A percentile compares a stretch with the other conserved stretches of the same genome.
These are phyloP conservation scores for Adansonia grandidieri DNA, from an alignment of 441 rosid genomes.

Conservation along the genomic window DNA sequence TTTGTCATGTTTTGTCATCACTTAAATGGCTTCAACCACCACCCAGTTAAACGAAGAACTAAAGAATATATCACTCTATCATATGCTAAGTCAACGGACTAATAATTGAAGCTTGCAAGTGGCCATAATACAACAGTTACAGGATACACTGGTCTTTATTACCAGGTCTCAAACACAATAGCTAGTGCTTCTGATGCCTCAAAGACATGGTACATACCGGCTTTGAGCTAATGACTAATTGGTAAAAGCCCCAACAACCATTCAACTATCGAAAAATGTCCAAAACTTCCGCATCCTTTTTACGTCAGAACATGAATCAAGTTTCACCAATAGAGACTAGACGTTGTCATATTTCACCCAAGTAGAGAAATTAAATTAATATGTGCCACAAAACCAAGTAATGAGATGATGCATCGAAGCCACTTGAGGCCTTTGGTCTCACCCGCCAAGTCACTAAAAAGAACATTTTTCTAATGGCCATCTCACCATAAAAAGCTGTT, in stretches of 20 bases:
- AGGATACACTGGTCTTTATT: background rate
- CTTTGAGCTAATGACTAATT: background rate
- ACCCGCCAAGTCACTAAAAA: constrained; percentile 8
- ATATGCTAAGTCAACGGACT: background rate
- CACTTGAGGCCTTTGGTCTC: background rate
- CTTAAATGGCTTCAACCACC: background rate
- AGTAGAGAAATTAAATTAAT: background rate
- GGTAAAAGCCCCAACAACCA: background rate
- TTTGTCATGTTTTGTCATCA: background rate
- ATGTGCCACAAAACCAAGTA: background rate
- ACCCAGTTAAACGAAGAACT: background rate
- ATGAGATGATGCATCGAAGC: background rate
- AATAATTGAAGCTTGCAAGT: background rate
- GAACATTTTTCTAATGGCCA: background rate
- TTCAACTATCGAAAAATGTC: background rate
- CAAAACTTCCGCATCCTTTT: background rate
- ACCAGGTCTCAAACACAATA: background rate
- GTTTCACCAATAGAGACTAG: background rate
- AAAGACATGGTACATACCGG: background rate
- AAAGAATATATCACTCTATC: background rate
- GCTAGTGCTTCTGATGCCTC: background rate
- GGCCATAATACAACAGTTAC: background rate
- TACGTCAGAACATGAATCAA: background rate
- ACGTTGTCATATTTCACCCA: background rate
- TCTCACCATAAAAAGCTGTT: constrained; percentile 2